Evolutionary conservation across 352 stramenopile species (phyloP), one percentile per base, ranked within the genome.

Genomic region (Globisporangium paroecandrum): DNA sequence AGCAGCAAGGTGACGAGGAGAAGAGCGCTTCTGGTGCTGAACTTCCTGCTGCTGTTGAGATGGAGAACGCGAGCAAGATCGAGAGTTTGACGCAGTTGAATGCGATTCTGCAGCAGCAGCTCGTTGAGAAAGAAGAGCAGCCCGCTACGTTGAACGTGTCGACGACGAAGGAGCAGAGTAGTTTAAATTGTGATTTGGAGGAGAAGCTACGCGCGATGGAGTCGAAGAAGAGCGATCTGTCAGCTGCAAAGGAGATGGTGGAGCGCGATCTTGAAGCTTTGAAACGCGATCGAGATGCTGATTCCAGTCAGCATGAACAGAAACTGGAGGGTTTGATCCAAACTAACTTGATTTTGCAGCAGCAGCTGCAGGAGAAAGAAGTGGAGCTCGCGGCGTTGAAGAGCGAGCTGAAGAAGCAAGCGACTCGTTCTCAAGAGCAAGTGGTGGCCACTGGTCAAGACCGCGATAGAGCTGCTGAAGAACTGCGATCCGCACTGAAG

Each of bases 111-210:
- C 59, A 69, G 55, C 55, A 64, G 10, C 62, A 72, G 34, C 34
- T 72, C 29, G 47, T 10, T 25, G 68, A 65, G 10, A 62, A 65
- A 18, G 68, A 69, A 12, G 55, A 61, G n/a, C 41, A 72, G 55
- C 34, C 60, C 12, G 67, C 46, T 4, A 20, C 2, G 12, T 25
- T 63, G 7, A 54, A 56, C 4, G 27, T 55, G 20, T 27, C 22
- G 3, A 10, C 20, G 7, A 27, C n/a, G 25, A 64, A 41, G n/a
- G 2, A 61, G 29, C 41, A 38, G 12, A 34, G 24, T 8, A 7
- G 9, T 2, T 10, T 24, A 8, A 27, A 51, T 32, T 20, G 20
- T 62, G n/a, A 22, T 15, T 13, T 59, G 15, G 22, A 34, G 49
- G 34, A 61, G 15, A 13, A 41, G 7, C 62, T 67, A 10, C 20